phyloP scores from a whole-genome alignment of 305 asterid genomes.

The Fraxinus sp. region DNA sequence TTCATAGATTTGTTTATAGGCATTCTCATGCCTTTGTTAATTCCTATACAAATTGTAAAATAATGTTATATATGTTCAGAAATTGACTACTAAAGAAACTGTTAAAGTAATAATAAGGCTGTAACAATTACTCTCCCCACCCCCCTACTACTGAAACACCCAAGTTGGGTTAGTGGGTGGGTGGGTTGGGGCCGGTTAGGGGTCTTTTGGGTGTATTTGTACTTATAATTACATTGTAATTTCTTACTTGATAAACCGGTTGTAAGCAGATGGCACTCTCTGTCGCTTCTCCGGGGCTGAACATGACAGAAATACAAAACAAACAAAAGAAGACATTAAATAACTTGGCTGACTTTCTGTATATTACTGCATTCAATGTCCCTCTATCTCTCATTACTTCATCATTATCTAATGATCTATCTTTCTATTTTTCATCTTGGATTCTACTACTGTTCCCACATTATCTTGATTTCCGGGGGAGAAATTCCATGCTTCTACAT shows the following conservation, averaged over 20 bases:
- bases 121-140: slow-evolving; percentile 11
- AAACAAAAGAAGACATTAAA: slow-evolving; percentile 40
- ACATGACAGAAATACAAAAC: slow-evolving; percentile 40
- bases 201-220: neutral
- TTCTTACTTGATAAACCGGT: slow-evolving; percentile 90
- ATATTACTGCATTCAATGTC: slow-evolving; percentile 30
- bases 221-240: neutral
- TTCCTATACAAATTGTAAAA: slow-evolving; percentile 13
- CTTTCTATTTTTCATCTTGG: slow-evolving; percentile 20
- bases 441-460: slow-evolving; percentile 26
- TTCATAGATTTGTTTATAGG: neutral
- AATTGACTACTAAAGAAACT: slow-evolving; percentile 27
- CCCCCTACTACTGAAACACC: neutral
- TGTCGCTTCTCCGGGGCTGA: slow-evolving; percentile 98
- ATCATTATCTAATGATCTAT: slow-evolving; percentile 81
- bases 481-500: slow-evolving; percentile 11
- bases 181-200: neutral
- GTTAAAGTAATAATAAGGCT: slow-evolving; percentile 35
- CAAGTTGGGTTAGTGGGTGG: neutral
- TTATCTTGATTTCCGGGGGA: slow-evolving; percentile 65
- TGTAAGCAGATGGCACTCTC: slow-evolving; percentile 98
- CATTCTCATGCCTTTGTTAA: slow-evolving; percentile 3
- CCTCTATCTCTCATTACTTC: slow-evolving; percentile 43
- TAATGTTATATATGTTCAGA: slow-evolving; percentile 21
- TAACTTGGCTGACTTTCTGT: slow-evolving; percentile 56